Evolutionary conservation across 192 early-diverging fungal genomes (phyloP).

Genomic region (Backusella tuberculispora): DNA sequence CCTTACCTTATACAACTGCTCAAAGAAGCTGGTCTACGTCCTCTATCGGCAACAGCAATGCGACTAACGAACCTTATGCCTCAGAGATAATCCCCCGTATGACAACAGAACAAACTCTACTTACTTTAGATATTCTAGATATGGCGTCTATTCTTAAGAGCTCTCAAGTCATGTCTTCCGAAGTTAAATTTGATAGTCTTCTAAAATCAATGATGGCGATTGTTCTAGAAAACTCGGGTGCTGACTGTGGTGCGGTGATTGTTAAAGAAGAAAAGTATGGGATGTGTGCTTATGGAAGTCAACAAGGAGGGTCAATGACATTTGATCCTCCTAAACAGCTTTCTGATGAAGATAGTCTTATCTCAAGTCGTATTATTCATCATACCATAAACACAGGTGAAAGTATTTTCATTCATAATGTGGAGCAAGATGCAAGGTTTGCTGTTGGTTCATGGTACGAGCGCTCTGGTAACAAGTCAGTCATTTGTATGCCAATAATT

Average conservation of each 20-base stretch:
- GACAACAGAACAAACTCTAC: slow-evolving; percentile 38
- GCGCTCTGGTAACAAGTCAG: slow-evolving; percentile 42
- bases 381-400: slow-evolving; percentile 38
- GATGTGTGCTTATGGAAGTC: slow-evolving; percentile 40
- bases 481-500: slow-evolving; percentile 52
- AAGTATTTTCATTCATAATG: slow-evolving; percentile 37
- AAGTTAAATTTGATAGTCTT: slow-evolving; percentile 43
- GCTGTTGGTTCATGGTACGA: slow-evolving; percentile 41
- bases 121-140: slow-evolving; percentile 39
- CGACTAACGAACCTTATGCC: slow-evolving; percentile 20
- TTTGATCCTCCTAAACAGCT: slow-evolving; percentile 41
- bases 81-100: slow-evolving; percentile 21
- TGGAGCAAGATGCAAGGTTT: slow-evolving; percentile 36
- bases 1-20: slow-evolving; percentile 20
- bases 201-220: slow-evolving; percentile 43
- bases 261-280: slow-evolving; percentile 41
- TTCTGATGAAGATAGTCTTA: slow-evolving; percentile 29
- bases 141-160: slow-evolving; percentile 43
- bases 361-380: slow-evolving; percentile 39
- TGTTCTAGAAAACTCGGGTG: slow-evolving; percentile 41
- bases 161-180: slow-evolving; percentile 40
- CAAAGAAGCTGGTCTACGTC: slow-evolving; percentile 26
- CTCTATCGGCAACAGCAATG: slow-evolving; percentile 13
- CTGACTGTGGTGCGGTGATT: slow-evolving; percentile 42
- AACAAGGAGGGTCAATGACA: slow-evolving; percentile 31